A percentile compares a stretch with the other conserved stretches of the same genome.
These are phyloP conservation scores for Nicotiana sylvestris DNA, from an alignment of 257 asterid genomes.

Conservation along the genomic window DNA sequence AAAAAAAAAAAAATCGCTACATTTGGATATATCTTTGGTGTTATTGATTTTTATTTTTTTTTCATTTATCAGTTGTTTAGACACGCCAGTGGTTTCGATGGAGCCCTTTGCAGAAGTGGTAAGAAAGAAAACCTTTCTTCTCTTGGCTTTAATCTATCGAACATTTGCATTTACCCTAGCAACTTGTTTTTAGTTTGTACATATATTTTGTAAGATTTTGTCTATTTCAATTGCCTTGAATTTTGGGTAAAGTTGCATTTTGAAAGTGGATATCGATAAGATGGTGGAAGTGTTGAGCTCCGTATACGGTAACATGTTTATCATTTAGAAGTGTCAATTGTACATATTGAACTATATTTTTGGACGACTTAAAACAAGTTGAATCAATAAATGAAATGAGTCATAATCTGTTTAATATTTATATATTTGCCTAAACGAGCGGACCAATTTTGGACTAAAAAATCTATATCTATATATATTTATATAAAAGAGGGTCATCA, in stretches of 20 bases:
- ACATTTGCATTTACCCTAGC: neutral
- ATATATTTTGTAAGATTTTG: too few species aligned
- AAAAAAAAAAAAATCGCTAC: neutral
- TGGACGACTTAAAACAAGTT: too few species aligned
- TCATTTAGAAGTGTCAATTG: neutral
- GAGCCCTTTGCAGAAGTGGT: slow-evolving; percentile 8
- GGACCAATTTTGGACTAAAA: too few species aligned
- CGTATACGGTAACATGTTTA: too few species aligned
- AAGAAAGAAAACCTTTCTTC: neutral
- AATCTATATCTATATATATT: too few species aligned
- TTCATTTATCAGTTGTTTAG: neutral
- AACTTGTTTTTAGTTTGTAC: too few species aligned
- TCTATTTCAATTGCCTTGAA: too few species aligned
- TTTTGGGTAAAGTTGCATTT: neutral
- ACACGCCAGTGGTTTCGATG: neutral
- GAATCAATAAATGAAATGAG: neutral
- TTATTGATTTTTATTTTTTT: neutral
- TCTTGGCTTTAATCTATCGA: neutral
- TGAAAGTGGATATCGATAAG: slow-evolving; percentile 6
- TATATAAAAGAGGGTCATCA: too few species aligned
- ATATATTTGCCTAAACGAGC: too few species aligned
- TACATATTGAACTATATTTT: too few species aligned
- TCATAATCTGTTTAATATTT: too few species aligned
- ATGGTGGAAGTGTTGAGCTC: neutral
- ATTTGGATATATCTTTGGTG: neutral